phyloP scores from a whole-genome alignment of 2,329 filamentous ascomycete species.

The Cladophialophora bantiana region DNA sequence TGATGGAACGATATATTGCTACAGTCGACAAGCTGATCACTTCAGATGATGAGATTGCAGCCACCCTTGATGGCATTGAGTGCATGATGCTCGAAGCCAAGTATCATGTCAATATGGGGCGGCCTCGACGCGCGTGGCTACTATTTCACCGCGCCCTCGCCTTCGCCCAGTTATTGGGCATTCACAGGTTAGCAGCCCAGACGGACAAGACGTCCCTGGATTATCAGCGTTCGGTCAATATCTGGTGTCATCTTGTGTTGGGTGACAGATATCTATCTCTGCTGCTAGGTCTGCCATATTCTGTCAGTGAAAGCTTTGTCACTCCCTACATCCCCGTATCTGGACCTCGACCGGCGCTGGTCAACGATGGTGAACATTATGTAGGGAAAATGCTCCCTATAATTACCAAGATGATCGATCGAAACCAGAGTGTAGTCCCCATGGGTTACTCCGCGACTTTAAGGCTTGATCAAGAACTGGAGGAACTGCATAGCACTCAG shows the following conservation, averaged over 20 bases:
- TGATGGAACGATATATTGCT: slow-evolving; percentile 56
- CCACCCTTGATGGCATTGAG: slow-evolving; percentile 61
- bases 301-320: slow-evolving; percentile 46
- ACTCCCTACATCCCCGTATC: slow-evolving; percentile 42
- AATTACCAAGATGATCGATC: slow-evolving; percentile 50
- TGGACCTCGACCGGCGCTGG: slow-evolving; percentile 20
- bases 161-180: slow-evolving; percentile 60
- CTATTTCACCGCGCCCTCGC: slow-evolving; percentile 59
- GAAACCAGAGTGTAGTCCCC: slow-evolving; percentile 49
- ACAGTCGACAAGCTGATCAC: slow-evolving; percentile 58
- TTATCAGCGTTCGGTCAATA: slow-evolving; percentile 45
- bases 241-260: slow-evolving; percentile 53
- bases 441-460: slow-evolving; percentile 51
- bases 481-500: slow-evolving; percentile 44
- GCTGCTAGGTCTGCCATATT: slow-evolving; percentile 61
- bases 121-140: slow-evolving; percentile 63
- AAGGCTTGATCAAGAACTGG: slow-evolving; percentile 52
- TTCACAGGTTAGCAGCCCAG: slow-evolving; percentile 48
- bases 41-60: slow-evolving; percentile 58
- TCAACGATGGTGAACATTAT: slow-evolving; percentile 43
- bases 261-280: slow-evolving; percentile 60
- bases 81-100: slow-evolving; percentile 60
- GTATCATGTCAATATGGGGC: slow-evolving; percentile 62
- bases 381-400: slow-evolving; percentile 46
- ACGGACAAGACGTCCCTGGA: slow-evolving; percentile 40